Evolutionary conservation across 2,329 filamentous ascomycete genomes (phyloP), one percentile per base, ranked within the genome.

Genomic region (Alternaria sp.): DNA sequence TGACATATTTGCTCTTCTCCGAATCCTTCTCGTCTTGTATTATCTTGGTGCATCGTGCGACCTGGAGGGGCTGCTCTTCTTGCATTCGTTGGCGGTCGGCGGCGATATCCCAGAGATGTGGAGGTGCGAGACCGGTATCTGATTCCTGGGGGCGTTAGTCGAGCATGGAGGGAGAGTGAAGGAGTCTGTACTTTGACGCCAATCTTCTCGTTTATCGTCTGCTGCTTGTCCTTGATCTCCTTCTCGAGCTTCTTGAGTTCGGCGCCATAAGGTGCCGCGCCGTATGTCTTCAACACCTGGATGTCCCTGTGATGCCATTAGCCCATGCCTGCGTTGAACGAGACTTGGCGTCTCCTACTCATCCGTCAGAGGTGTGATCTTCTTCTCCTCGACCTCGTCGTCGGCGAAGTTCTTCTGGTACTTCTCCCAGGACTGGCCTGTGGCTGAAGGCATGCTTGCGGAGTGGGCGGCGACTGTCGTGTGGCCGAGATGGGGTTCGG

Each of bases 1-100:
- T 99, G 76, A 99, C 94, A 85, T 99, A 99, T 89, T 98, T 99
- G 89, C 92, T 97, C 88, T 99, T 99, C 68, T 97, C 92, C 65
- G 93, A 86, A 80, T 98, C 94, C 83, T 96, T 95, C 80, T 97
- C 94, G 78, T 98, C 95, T 65, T 93, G 90, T 73, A 99, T 99
- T 81, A 99, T 99, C 87, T 99, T 99, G 64, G 96, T 99, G 87
- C 96, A 99, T 77, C 96, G 88, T 69, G 96, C 96, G 68, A 99
- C 96, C 83, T 99, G 96, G 74, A 98, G 88, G 46, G 96, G 96
- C 77, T 99, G 96, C 83, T 99, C 96, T 83, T 99, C 96, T 68
- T 91, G 90, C 96, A 99, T 99, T 77, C 96, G 93, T 88, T 98
- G 96, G 74, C 95, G 90, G 81, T 99, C 96, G 81, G 96, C 96